Evolutionary conservation across 345 rosid genomes (phyloP).

Genomic region (Populus simonii): DNA sequence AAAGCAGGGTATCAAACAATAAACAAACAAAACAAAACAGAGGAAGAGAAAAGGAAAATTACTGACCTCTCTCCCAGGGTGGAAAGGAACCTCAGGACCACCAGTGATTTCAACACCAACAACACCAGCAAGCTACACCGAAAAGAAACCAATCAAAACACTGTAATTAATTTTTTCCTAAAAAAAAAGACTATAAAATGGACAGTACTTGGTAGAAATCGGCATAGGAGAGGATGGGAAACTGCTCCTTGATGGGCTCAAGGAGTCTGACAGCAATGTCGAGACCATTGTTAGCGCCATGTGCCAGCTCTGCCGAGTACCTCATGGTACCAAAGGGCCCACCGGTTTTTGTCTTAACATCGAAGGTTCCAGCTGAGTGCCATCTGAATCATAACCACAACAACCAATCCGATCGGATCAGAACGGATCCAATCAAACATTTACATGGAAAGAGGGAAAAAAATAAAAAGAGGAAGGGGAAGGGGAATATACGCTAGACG

Average conservation of each 20-base stretch:
- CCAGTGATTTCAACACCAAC: slow-evolving; percentile 93
- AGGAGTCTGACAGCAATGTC: slow-evolving; percentile 79
- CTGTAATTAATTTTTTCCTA: neutral
- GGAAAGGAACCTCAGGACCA: slow-evolving; percentile 96
- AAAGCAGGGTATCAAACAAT: too few relatives aligned
- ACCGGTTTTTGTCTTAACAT: slow-evolving; percentile 73
- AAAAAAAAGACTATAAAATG: neutral
- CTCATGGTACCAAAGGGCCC: slow-evolving; percentile 96
- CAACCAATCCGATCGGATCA: neutral
- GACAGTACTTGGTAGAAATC: slow-evolving; percentile 73
- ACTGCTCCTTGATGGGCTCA: slow-evolving; percentile 82
- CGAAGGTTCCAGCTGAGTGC: slow-evolving; percentile 98
- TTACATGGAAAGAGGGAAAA: neutral
- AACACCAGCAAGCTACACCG: slow-evolving; percentile 76
- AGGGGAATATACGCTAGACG: slow-evolving; percentile 69
- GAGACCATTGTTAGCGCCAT: slow-evolving; percentile 81
- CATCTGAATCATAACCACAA: slow-evolving; percentile 44
- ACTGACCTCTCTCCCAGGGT: slow-evolving; percentile 90
- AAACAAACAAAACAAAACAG: neutral
- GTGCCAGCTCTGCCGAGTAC: slow-evolving; percentile 60
- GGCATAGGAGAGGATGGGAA: slow-evolving; percentile 60
- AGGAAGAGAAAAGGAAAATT: neutral
- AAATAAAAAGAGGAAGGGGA: neutral
- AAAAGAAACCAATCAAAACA: neutral
- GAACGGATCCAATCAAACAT: neutral